phyloP scores from a whole-genome alignment of 2,329 filamentous ascomycete genomes.

The Aspergillus sp. region DNA sequence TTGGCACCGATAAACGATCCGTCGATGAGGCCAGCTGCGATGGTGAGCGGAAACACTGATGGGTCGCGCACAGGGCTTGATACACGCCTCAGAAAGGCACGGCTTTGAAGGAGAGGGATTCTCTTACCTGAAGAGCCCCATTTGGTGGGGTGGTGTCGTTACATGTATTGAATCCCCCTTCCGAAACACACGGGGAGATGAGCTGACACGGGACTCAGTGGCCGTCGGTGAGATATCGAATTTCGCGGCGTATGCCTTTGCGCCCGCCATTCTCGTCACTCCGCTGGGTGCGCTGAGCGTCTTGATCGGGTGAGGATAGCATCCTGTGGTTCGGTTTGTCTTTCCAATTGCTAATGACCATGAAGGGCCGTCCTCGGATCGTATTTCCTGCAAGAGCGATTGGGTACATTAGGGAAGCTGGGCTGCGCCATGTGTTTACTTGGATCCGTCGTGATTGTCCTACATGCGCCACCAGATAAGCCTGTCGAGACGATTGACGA shows the following conservation, averaged over 20 bases:
- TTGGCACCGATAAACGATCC: slow-evolving; percentile 11
- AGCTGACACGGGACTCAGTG: slow-evolving; percentile 47
- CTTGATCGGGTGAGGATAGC: slow-evolving; percentile 58
- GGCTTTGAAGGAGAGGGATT: slow-evolving; percentile 96
- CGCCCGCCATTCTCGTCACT: slow-evolving; percentile 95
- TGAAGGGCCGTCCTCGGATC: slow-evolving; percentile 75
- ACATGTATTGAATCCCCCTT: slow-evolving; percentile 56
- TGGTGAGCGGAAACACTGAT: slow-evolving; percentile 11
- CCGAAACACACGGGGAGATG: slow-evolving; percentile 2
- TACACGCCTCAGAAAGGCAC: slow-evolving; percentile 80
- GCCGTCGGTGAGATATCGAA: slow-evolving; percentile 90
- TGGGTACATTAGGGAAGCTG: slow-evolving; percentile 85
- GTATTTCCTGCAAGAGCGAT: slow-evolving; percentile 82
- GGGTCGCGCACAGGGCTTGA: slow-evolving; percentile 56
- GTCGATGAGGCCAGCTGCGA: slow-evolving; percentile 2
- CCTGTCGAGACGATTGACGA: slow-evolving; percentile 85
- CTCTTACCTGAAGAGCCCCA: slow-evolving; percentile 84
- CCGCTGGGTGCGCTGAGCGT: slow-evolving; percentile 89
- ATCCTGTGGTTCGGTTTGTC: neutral
- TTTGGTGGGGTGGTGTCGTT: slow-evolving; percentile 93
- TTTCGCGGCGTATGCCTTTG: slow-evolving; percentile 96
- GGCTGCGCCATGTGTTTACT: slow-evolving; percentile 95
- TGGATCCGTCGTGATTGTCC: slow-evolving; percentile 91
- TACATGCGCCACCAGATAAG: slow-evolving; percentile 91
- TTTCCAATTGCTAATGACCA: slow-evolving; percentile 12